These are phyloP conservation scores for Kwoniella sp. DNA, from an alignment of 768 basidiomycete genomes.

Conservation along the genomic window DNA sequence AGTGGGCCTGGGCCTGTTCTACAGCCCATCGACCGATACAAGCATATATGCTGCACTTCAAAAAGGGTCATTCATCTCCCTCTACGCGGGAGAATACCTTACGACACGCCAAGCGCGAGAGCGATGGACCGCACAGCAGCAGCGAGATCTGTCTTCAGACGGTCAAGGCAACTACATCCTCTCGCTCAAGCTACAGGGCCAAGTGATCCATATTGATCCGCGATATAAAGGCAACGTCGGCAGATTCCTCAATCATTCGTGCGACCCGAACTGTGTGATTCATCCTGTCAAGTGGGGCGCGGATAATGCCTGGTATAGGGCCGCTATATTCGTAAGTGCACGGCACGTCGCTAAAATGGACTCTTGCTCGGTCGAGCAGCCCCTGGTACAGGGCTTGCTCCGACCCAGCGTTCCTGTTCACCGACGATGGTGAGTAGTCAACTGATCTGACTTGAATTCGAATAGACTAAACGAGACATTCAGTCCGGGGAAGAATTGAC, in stretches of 20 bases:
- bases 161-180: slow-evolving; percentile 54
- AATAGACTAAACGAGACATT: slow-evolving; percentile 43
- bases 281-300: slow-evolving; percentile 51
- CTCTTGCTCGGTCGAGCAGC: no score
- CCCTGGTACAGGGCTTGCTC: not conserved
- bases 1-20: slow-evolving; percentile 49
- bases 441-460: not conserved
- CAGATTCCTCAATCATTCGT: slow-evolving; percentile 55
- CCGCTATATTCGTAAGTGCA: slow-evolving; percentile 55
- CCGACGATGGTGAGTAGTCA: not conserved
- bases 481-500: slow-evolving; percentile 50
- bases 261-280: slow-evolving; percentile 53
- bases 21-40: slow-evolving; percentile 15
- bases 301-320: slow-evolving; percentile 37
- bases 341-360: no score
- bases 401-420: no score
- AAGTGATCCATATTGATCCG: slow-evolving; percentile 49
- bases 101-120: slow-evolving; percentile 36
- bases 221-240: slow-evolving; percentile 50
- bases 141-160: not conserved
- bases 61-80: slow-evolving; percentile 48
- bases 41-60: slow-evolving; percentile 19
- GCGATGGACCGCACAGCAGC: slow-evolving; percentile 29
- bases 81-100: slow-evolving; percentile 56
- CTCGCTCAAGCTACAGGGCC: slow-evolving; percentile 38